These are phyloP conservation scores for Chenopodium suecicum DNA, from an alignment of 148 eudicot species.

Conservation along the genomic window DNA sequence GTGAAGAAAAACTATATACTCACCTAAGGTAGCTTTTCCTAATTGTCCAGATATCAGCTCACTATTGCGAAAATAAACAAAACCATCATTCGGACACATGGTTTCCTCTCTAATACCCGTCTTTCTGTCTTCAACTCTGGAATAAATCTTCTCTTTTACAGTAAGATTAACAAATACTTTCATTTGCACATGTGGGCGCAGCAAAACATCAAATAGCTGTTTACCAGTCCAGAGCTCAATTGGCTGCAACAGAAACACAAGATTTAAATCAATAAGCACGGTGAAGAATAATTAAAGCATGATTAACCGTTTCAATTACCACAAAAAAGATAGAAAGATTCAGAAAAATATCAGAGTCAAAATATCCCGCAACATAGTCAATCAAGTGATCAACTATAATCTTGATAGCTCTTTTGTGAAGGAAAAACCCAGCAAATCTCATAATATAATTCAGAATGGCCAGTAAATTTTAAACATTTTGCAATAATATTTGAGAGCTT, in stretches of 20 bases:
- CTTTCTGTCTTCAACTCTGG: conserved; percentile 29
- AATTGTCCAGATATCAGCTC: conserved; percentile 85
- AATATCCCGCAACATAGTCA: not conserved
- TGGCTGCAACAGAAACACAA: conserved; percentile 55
- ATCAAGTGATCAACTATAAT: not conserved
- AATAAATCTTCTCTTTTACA: conserved; percentile 64
- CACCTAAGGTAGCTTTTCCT: conserved; percentile 91
- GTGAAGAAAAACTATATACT: conserved; percentile 16
- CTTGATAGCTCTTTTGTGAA: not conserved
- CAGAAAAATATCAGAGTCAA: not conserved
- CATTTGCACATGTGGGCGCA: conserved; percentile 72
- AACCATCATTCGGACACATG: conserved; percentile 77
- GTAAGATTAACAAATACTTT: conserved; percentile 77
- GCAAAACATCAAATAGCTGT: conserved; percentile 69
- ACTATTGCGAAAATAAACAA: conserved; percentile 85
- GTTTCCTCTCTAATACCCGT: conserved; percentile 44
- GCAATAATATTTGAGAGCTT: not conserved
- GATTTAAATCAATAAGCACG: not conserved
- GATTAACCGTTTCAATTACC: not conserved
- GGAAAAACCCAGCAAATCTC: not conserved
- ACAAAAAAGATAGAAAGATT: not conserved
- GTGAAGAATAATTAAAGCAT: not conserved
- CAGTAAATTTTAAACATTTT: not conserved
- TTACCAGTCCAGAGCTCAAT: conserved; percentile 98
- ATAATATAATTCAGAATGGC: not conserved